Evolutionary conservation across 495 filamentous ascomycete genomes (phyloP).

Genomic region (Neurospora sp.): DNA sequence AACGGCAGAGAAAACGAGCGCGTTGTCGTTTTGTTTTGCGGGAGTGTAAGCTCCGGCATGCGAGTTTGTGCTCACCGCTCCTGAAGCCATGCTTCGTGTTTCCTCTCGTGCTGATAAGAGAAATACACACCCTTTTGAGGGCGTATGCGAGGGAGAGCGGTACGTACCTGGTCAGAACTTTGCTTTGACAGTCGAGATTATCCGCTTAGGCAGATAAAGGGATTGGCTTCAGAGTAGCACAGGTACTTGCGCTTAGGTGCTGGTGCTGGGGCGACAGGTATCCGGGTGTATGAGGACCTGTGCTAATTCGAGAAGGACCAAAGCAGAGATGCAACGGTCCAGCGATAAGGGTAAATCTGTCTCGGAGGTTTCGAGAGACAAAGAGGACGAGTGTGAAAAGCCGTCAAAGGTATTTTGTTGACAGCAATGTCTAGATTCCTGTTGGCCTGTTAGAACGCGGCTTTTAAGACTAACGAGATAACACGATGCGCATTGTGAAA

Average conservation of each 20-base stretch:
- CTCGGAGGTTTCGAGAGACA: conserved; percentile 6
- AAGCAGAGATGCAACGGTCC: conserved; percentile 5
- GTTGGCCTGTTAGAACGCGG: background rate
- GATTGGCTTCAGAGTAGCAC: background rate
- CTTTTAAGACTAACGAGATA: background rate
- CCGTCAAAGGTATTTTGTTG: conserved; percentile 1
- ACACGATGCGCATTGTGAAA: background rate
- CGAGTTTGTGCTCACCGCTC: conserved; percentile 9
- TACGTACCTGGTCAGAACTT: background rate
- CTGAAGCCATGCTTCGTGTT: conserved; percentile 2
- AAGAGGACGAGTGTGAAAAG: background rate
- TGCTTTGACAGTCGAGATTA: background rate
- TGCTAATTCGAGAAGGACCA: background rate
- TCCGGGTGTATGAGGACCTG: background rate
- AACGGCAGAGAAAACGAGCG: conserved; percentile 4
- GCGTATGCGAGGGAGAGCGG: background rate
- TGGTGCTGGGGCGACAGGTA: background rate
- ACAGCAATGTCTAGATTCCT: background rate
- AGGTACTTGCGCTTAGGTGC: background rate
- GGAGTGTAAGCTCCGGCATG: conserved; percentile 12
- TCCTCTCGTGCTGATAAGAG: conserved; percentile 1
- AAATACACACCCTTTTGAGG: background rate
- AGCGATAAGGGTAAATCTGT: conserved; percentile 11
- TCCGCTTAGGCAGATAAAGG: background rate
- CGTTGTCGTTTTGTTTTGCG: conserved; percentile 12